Evolutionary conservation across 2,329 filamentous ascomycete species (phyloP).

Genomic region (Fusarium chaquense): DNA sequence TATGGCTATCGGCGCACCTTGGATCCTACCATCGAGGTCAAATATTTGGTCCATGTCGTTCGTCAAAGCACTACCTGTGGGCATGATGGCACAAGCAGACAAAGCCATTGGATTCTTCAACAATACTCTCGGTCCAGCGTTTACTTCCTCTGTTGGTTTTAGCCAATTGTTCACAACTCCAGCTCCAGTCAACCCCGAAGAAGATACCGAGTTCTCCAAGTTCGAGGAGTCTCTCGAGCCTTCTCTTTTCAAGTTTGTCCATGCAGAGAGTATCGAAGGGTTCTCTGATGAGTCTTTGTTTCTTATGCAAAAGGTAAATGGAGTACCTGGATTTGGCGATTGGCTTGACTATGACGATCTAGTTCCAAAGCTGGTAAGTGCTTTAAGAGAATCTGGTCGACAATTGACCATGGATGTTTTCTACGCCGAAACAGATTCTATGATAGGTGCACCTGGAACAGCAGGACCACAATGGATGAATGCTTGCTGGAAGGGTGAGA

Average conservation of each 20-base stretch:
- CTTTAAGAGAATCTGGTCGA: not conserved
- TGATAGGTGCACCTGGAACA: conserved; percentile 15
- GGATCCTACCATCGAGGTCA: conserved; percentile 22
- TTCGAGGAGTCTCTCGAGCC: conserved; percentile 11
- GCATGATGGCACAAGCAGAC: conserved; percentile 18
- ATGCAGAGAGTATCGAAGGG: conserved; percentile 10
- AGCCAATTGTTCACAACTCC: conserved; percentile 9
- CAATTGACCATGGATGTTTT: conserved; percentile 18
- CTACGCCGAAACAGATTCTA: conserved; percentile 21
- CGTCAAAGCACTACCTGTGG: not conserved
- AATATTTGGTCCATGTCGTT: conserved; percentile 10
- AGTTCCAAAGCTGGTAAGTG: not conserved
- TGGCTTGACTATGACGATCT: conserved; percentile 29
- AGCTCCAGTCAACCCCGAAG: not conserved
- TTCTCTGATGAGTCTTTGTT: conserved; percentile 22
- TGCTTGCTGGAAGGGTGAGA: conserved; percentile 10
- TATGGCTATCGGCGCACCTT: conserved; percentile 13
- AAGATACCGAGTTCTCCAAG: not conserved
- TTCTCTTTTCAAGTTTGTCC: conserved; percentile 10
- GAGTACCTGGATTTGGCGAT: conserved; percentile 11
- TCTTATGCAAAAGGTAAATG: conserved; percentile 26
- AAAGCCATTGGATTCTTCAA: conserved; percentile 27
- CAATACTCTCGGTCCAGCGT: conserved; percentile 1
- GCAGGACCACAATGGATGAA: conserved; percentile 13
- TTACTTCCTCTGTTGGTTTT: conserved; percentile 20